phyloP scores from a whole-genome alignment of 441 rosid species.

The Pelargonium myrrhifolium region DNA sequence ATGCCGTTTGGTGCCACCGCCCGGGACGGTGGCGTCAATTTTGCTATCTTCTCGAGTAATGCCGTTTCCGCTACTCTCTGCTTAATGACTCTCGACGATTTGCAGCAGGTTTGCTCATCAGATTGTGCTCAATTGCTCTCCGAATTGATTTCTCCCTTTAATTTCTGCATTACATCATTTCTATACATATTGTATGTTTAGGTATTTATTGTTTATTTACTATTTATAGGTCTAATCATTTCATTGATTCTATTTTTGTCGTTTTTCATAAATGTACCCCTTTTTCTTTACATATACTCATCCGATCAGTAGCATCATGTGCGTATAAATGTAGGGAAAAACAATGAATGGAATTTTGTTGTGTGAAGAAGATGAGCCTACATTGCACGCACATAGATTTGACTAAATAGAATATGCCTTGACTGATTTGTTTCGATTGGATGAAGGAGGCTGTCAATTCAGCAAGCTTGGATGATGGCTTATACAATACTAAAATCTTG shows the following conservation, averaged over 20 bases:
- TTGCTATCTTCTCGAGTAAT: slow-evolving; percentile 61
- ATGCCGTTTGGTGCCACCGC: slow-evolving; percentile 72
- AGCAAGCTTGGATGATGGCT: not conserved
- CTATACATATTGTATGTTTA: not conserved
- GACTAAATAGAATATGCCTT: not conserved
- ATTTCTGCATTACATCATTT: not conserved
- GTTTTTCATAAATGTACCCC: too few species aligned
- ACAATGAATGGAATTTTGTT: too few species aligned
- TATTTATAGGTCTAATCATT: too few species aligned
- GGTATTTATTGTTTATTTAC: not conserved
- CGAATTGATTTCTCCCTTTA: not conserved
- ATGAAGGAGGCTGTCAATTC: not conserved
- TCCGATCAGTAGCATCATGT: too few species aligned
- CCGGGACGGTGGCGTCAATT: slow-evolving; percentile 74
- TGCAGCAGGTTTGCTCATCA: slow-evolving; percentile 40
- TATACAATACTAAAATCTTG: not conserved
- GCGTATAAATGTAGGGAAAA: too few species aligned
- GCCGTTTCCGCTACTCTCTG: slow-evolving; percentile 72
- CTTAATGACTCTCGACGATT: slow-evolving; percentile 53
- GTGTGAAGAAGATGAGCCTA: too few species aligned
- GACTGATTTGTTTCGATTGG: not conserved
- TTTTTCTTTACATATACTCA: too few species aligned
- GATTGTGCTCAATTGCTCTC: not conserved
- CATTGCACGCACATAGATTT: not conserved
- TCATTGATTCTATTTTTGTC: too few species aligned